phyloP scores from a whole-genome alignment of 768 basidiomycete species.

The Kockovaella imperatae region DNA sequence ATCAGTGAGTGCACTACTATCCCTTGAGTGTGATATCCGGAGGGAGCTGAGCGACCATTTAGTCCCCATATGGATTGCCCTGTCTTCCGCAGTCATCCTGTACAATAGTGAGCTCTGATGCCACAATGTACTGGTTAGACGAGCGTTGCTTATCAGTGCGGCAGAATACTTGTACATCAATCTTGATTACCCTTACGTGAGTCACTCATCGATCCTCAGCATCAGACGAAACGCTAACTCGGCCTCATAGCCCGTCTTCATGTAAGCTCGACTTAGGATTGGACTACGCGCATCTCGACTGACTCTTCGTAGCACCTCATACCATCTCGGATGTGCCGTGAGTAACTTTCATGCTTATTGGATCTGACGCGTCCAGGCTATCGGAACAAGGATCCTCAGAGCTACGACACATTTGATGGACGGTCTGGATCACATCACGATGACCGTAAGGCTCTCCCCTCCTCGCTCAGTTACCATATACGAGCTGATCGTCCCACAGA shows the following conservation, averaged over 20 bases:
- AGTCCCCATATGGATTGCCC: constrained; percentile 80
- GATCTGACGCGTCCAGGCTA: constrained; percentile 19
- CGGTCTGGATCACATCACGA: constrained; percentile 38
- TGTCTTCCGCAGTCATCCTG: constrained; percentile 80
- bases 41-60: neutral
- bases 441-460: constrained; percentile 30
- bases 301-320: constrained; percentile 25
- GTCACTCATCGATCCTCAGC: constrained; percentile 60
- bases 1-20: constrained; percentile 21
- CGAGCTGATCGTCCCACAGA: constrained; percentile 7
- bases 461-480: neutral
- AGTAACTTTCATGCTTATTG: constrained; percentile 3
- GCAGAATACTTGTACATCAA: constrained; percentile 49
- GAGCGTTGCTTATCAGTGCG: no score
- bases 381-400: constrained; percentile 37
- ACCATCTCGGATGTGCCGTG: constrained; percentile 40
- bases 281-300: neutral
- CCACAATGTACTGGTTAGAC: constrained; percentile 27
- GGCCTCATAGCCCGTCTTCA: constrained; percentile 35
- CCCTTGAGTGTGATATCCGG: neutral
- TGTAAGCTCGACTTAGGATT: constrained; percentile 16
- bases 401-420: constrained; percentile 39
- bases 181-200: constrained; percentile 73
- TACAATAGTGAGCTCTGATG: constrained; percentile 92
- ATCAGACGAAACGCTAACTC: constrained; percentile 50